phyloP scores from a whole-genome alignment of 108 stramenopile species.

The Pelagomonas calceolata region DNA sequence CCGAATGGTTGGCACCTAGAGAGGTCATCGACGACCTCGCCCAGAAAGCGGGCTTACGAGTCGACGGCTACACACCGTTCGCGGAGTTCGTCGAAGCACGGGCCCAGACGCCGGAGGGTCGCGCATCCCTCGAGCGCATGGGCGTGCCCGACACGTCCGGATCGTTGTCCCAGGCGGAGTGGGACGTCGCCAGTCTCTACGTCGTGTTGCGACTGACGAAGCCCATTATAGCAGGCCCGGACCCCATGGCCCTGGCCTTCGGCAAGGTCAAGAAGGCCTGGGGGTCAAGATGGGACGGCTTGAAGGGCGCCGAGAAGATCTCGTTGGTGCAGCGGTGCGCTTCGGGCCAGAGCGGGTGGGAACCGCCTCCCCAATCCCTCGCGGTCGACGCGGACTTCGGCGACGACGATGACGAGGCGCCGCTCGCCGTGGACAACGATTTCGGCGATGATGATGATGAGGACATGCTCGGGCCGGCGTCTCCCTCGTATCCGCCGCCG shows the following conservation, averaged over 20 bases:
- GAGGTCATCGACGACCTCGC: conserved; percentile 52
- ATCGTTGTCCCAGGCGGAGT: conserved; percentile 63
- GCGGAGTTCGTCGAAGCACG: conserved; percentile 61
- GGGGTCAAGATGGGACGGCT: too few relatives aligned
- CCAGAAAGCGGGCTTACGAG: conserved; percentile 56
- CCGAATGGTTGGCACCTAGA: conserved; percentile 73
- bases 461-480: too few relatives aligned
- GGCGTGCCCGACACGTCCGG: conserved; percentile 64
- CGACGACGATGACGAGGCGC: too few relatives aligned
- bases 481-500: too few relatives aligned
- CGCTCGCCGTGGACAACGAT: too few relatives aligned
- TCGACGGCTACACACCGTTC: conserved; percentile 65
- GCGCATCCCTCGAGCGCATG: conserved; percentile 70
- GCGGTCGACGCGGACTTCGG: too few relatives aligned
- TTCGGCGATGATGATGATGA: too few relatives aligned
- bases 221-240: neutral
- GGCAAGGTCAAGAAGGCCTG: too few relatives aligned
- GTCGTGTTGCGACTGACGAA: neutral
- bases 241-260: neutral
- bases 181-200: conserved; percentile 49
- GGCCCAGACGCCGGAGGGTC: conserved; percentile 35
- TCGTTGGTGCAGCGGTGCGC: too few relatives aligned
- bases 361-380: too few relatives aligned
- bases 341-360: too few relatives aligned
- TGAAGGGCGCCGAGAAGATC: too few relatives aligned